Conservation (phyloP, 1,139 yeast genomes). For the Hansenula anomala region DNA sequence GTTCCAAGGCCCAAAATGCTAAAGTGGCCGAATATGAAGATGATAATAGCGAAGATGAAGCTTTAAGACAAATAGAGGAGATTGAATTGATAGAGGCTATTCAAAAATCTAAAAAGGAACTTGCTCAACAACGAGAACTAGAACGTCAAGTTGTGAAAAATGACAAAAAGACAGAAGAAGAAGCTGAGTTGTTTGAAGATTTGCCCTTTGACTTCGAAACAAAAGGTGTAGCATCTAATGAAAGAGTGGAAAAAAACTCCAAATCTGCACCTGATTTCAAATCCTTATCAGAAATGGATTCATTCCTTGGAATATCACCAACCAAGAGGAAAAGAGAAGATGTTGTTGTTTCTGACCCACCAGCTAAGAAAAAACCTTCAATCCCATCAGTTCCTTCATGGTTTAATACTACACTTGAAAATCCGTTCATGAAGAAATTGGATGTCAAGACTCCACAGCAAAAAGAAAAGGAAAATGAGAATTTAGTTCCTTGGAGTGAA, state of each 20-base stretch:
- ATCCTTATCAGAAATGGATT: not conserved
- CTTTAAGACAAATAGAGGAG: slow-evolving; percentile 23
- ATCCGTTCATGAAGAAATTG: not conserved
- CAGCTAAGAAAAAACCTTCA: not conserved
- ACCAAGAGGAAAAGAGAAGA: not conserved
- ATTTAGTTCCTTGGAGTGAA: slow-evolving; percentile 45
- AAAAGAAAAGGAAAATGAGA: slow-evolving; percentile 17
- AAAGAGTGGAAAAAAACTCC: not conserved
- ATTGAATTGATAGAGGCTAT: slow-evolving; percentile 42
- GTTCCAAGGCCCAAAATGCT: slow-evolving; percentile 1
- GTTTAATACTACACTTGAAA: slow-evolving; percentile 2
- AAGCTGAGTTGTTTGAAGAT: slow-evolving; percentile 7
- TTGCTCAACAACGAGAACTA: slow-evolving; percentile 15
- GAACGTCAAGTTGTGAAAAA: slow-evolving; percentile 1
- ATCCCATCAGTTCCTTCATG: slow-evolving; percentile 3
- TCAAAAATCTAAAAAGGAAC: slow-evolving; percentile 39
- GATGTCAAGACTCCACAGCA: not conserved
- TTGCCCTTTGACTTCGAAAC: not conserved
- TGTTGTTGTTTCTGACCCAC: not conserved
- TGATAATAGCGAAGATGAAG: slow-evolving; percentile 25
- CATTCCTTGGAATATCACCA: not conserved
- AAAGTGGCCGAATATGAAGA: slow-evolving; percentile 15
- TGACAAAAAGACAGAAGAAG: not conserved
- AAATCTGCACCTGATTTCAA: not conserved
- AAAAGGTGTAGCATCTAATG: not conserved